phyloP scores from a whole-genome alignment of 202 grass and related monocot genomes.

The Alloteropsis angusta region DNA sequence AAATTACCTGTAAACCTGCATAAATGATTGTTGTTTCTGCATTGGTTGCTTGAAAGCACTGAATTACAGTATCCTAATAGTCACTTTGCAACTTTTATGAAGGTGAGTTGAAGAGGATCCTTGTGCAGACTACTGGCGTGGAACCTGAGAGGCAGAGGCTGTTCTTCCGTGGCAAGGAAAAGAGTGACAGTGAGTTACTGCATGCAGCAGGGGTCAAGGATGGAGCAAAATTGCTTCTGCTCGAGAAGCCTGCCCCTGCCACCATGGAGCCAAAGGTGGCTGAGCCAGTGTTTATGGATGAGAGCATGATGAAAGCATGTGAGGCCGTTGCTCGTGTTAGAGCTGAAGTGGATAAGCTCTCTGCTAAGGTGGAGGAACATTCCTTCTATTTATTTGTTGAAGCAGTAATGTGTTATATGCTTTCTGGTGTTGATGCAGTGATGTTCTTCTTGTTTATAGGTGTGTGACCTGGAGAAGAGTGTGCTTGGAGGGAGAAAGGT shows the following conservation, averaged over 20 bases:
- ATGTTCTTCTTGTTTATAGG: constrained; percentile 27
- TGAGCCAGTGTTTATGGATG: constrained; percentile 44
- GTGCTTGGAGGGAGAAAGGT: constrained; percentile 51
- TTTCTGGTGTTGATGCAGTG: neutral
- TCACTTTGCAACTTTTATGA: neutral
- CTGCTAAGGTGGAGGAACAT: constrained; percentile 49
- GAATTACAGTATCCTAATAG: neutral
- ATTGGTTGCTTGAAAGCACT: constrained; percentile 3
- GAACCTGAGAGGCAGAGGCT: constrained; percentile 69
- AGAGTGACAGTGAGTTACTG: constrained; percentile 57
- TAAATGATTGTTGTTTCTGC: neutral
- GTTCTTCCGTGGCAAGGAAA: constrained; percentile 83
- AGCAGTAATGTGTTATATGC: neutral
- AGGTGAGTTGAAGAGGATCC: constrained; percentile 79
- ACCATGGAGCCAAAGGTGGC: constrained; percentile 44
- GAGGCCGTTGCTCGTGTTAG: constrained; percentile 54
- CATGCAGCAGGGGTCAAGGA: constrained; percentile 68
- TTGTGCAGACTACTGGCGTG: constrained; percentile 55
- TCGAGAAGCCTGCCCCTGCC: constrained; percentile 49
- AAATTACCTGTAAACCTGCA: neutral
- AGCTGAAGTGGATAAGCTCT: constrained; percentile 74
- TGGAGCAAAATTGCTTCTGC: constrained; percentile 66
- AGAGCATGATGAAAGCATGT: constrained; percentile 59
- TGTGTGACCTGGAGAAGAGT: constrained; percentile 61
- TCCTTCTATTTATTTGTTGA: constrained; percentile 4